A percentile compares a stretch with the other conserved stretches of the same genome.
These are phyloP conservation scores for Schizothecium vesticola DNA, from an alignment of 495 filamentous ascomycete species.

Conservation along the genomic window DNA sequence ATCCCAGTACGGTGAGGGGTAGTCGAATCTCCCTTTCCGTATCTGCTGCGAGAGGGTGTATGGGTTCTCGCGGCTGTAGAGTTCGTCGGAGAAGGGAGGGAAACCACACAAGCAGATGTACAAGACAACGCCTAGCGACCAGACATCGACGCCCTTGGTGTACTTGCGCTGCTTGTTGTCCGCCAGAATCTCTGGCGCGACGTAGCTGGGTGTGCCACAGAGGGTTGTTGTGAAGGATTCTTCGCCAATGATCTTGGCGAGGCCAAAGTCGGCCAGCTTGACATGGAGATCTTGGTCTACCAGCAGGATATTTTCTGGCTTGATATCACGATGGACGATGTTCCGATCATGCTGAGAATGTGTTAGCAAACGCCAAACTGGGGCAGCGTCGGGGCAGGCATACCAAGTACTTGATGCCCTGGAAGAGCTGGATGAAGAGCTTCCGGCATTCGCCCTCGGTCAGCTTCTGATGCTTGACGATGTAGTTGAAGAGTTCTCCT, in stretches of 20 bases:
- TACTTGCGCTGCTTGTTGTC: slow-evolving; percentile 74
- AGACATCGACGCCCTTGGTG: slow-evolving; percentile 91
- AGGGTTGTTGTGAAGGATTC: slow-evolving; percentile 97
- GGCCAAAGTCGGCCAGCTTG: slow-evolving; percentile 94
- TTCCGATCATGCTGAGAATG: slow-evolving; percentile 82
- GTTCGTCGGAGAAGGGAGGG: slow-evolving; percentile 93
- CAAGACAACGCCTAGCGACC: slow-evolving; percentile 96
- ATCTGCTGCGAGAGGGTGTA: slow-evolving; percentile 89
- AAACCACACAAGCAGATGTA: slow-evolving; percentile 99
- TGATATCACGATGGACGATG: slow-evolving; percentile 97
- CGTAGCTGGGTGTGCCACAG: slow-evolving; percentile 94
- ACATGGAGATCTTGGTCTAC: slow-evolving; percentile 76
- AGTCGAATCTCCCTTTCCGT: slow-evolving; percentile 81
- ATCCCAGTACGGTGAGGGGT: slow-evolving; percentile 98
- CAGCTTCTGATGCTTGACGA: slow-evolving; percentile 82
- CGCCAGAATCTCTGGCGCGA: slow-evolving; percentile 91
- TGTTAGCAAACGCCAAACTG: slow-evolving; percentile 30
- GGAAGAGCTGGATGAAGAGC: slow-evolving; percentile 86
- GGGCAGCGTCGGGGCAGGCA: slow-evolving; percentile 17
- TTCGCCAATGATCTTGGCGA: slow-evolving; percentile 98
- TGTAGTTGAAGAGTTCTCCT: slow-evolving; percentile 93
- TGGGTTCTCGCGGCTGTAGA: slow-evolving; percentile 72
- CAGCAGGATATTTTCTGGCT: slow-evolving; percentile 95
- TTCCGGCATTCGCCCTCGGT: slow-evolving; percentile 77
- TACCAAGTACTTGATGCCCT: slow-evolving; percentile 92